Evolutionary conservation across 768 basidiomycete genomes (phyloP).

Genomic region (Leucosporidium scottii): DNA sequence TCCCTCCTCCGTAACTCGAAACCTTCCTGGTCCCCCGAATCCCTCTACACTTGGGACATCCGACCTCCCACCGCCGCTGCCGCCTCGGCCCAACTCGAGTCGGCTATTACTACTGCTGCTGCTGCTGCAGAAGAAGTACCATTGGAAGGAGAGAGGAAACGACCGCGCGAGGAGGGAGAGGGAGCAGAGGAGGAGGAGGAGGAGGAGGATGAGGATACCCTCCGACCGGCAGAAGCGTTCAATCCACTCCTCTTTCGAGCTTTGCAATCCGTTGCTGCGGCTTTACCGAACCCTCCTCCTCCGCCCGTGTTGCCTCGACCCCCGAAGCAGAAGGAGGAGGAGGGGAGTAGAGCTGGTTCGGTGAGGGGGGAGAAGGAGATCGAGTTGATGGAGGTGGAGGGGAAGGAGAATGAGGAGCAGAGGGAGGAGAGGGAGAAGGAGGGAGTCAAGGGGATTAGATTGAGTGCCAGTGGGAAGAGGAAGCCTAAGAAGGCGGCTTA

Average conservation of each 20-base stretch:
- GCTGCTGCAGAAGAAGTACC: slow-evolving; percentile 32
- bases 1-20: slow-evolving; percentile 63
- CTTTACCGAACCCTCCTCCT: slow-evolving; percentile 2
- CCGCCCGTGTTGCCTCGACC: neutral
- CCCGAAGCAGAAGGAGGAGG: neutral
- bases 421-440: neutral
- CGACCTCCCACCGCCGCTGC: slow-evolving; percentile 46
- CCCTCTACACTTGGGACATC: slow-evolving; percentile 80
- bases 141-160: slow-evolving; percentile 21
- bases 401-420: neutral
- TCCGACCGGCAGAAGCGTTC: slow-evolving; percentile 16
- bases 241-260: slow-evolving; percentile 59
- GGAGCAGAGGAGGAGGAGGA: neutral
- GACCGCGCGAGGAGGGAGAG: neutral
- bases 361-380: neutral
- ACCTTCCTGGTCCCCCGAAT: slow-evolving; percentile 75
- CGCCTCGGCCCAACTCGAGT: slow-evolving; percentile 30
- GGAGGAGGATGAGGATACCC: neutral
- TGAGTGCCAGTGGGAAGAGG: neutral
- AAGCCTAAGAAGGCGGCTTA: neutral
- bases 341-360: neutral
- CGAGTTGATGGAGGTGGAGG: neutral
- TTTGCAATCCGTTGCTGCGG: slow-evolving; percentile 63
- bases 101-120: slow-evolving; percentile 25
- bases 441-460: neutral